phyloP scores from a whole-genome alignment of 2,329 filamentous ascomycete species.

The Ophiostoma sp. region DNA sequence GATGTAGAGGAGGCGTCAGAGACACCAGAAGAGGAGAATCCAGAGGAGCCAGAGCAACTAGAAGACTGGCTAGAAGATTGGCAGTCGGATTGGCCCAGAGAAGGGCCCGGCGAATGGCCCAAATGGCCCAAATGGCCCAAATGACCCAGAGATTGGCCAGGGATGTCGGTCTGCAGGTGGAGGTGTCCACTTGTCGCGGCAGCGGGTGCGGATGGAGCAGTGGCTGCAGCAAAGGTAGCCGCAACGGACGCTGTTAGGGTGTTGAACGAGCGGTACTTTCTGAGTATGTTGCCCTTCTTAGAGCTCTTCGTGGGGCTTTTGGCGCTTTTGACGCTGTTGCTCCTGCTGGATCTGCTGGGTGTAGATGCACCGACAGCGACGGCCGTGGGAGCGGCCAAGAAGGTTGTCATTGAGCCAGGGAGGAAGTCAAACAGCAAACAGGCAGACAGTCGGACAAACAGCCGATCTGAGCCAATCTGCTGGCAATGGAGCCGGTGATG shows the following conservation, averaged over 20 bases:
- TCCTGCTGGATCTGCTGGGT: constrained; percentile 14
- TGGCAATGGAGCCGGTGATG: background rate
- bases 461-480: constrained; percentile 11
- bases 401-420: constrained; percentile 23
- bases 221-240: constrained; percentile 16
- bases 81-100: background rate
- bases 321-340: constrained; percentile 2
- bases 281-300: background rate
- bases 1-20: background rate
- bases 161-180: constrained; percentile 19
- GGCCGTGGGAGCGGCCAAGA: constrained; percentile 12
- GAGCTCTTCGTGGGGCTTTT: background rate
- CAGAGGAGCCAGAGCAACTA: constrained; percentile 6
- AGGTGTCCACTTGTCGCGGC: constrained; percentile 19
- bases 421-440: background rate
- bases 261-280: constrained; percentile 9
- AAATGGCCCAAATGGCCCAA: background rate
- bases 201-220: constrained; percentile 11
- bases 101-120: too few species aligned
- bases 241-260: constrained; percentile 13
- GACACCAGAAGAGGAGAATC: background rate
- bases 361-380: constrained; percentile 15
- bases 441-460: background rate
- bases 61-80: constrained; percentile 15
- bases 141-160: constrained; percentile 18